Evolutionary conservation across 768 basidiomycete genomes (phyloP).

Genomic region (Suillus subluteus): DNA sequence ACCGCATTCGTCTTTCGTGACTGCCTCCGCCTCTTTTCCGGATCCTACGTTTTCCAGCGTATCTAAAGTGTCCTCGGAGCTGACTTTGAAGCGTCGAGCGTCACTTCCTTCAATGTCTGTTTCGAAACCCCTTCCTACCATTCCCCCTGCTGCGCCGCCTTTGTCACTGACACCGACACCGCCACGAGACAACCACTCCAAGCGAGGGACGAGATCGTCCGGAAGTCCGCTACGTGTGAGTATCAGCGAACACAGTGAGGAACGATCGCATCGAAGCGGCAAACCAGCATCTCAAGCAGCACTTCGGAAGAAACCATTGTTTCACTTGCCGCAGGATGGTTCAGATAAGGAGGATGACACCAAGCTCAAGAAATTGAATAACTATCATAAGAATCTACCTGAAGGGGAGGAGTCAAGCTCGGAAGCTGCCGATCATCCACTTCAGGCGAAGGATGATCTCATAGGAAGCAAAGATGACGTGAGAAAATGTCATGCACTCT

Average conservation of each 20-base stretch:
- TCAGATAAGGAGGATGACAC: conserved; percentile 25
- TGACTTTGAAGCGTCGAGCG: conserved; percentile 36
- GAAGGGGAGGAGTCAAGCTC: neutral
- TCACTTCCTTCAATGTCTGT: conserved; percentile 45
- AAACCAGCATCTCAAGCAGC: conserved; percentile 4
- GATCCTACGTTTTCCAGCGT: conserved; percentile 29
- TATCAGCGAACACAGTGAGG: neutral
- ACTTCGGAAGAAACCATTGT: conserved; percentile 13
- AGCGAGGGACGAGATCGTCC: neutral
- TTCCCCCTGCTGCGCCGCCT: conserved; percentile 9
- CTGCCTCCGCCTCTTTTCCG: conserved; percentile 38
- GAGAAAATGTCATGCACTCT: conserved; percentile 72
- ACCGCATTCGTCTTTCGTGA: conserved; percentile 51
- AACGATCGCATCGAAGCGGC: neutral
- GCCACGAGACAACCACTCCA: neutral
- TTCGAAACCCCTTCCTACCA: conserved; percentile 18
- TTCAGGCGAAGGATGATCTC: neutral
- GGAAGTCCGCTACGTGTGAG: conserved; percentile 4
- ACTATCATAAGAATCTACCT: neutral
- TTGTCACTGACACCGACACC: conserved; percentile 3
- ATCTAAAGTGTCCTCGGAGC: conserved; percentile 14
- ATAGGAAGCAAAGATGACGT: conserved; percentile 45
- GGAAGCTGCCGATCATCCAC: neutral
- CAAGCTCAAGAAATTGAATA: neutral
- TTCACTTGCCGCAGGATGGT: conserved; percentile 21